Evolutionary conservation across 148 eudicot genomes (phyloP), one percentile per base, ranked within the genome.

Genomic region (Salicornia ramosissima): DNA sequence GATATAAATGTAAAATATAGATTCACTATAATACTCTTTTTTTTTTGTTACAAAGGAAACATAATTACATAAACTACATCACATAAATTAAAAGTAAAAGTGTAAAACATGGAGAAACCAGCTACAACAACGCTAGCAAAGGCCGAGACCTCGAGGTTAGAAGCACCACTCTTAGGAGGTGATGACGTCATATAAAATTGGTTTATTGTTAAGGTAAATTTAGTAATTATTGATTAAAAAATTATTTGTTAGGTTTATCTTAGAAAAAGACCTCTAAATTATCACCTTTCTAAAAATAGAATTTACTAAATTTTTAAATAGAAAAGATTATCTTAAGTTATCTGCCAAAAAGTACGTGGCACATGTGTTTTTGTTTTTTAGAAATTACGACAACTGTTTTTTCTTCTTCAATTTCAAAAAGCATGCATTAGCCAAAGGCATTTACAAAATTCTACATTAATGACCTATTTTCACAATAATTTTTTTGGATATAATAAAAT

Each of bases 51-150:
- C n/a, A n/a, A n/a, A n/a, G n/a, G 2, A 33, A 60, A 30, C 22
- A 21, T 33, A 33, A 11, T 29, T 10, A 21, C 26, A 61, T n/a
- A 22, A 62, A n/a, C 16, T 28, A 28, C 40, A 36, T 36, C 40
- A 3, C 40, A 36, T 36, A 36, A 36, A 9, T 29, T 19, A 70
- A 22, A 70, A 69, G 24, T 63, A 68, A n/a, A n/a, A n/a, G n/a
- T n/a, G n/a, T n/a, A n/a, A 21, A 78, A 73, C 40, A 68, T 30
- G 2, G 74, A 78, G 15, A 78, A 50, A 54, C 65, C 64, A 25
- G 36, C 50, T 15, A 19, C 6, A 13, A 54, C 60, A 8, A 73
- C 65, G 22, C 65, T 51, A 54, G 16, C 65, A 26, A 68, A 1
- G 51, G 61, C 10, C 12, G 74, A 73, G 21, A 18, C 51, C 54